These are phyloP conservation scores for Aaosphaeria pasadenensis DNA, from an alignment of 2,329 filamentous ascomycete species.

Conservation along the genomic window DNA sequence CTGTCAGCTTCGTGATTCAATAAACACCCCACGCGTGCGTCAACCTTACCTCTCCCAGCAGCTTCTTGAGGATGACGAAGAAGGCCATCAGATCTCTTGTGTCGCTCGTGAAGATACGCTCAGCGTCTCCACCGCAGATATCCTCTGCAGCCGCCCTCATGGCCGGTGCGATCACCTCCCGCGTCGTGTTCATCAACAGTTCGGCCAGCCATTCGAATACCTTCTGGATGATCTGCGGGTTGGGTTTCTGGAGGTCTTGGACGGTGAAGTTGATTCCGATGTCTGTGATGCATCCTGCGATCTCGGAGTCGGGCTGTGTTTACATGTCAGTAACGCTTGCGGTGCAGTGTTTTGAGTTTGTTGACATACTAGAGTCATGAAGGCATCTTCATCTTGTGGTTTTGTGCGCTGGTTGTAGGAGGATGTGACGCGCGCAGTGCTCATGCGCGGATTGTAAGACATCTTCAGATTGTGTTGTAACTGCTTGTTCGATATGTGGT, in stretches of 20 bases:
- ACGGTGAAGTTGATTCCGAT: slow-evolving; percentile 88
- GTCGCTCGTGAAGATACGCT: slow-evolving; percentile 74
- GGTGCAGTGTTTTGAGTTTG: neutral
- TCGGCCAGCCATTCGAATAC: slow-evolving; percentile 98
- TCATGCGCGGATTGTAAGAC: slow-evolving; percentile 52
- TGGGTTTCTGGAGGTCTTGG: slow-evolving; percentile 87
- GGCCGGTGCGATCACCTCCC: slow-evolving; percentile 88
- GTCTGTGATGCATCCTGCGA: slow-evolving; percentile 94
- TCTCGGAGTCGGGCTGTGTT: slow-evolving; percentile 67
- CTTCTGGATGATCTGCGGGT: slow-evolving; percentile 90
- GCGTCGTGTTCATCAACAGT: slow-evolving; percentile 86
- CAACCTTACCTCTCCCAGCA: slow-evolving; percentile 63
- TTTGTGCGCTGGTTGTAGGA: slow-evolving; percentile 39
- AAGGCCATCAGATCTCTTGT: slow-evolving; percentile 95
- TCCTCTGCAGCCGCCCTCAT: slow-evolving; percentile 92
- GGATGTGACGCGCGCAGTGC: slow-evolving; percentile 43
- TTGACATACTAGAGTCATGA: slow-evolving; percentile 48
- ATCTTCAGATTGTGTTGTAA: slow-evolving; percentile 19
- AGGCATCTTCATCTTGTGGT: slow-evolving; percentile 46
- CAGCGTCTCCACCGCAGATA: slow-evolving; percentile 76
- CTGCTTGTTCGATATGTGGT: neutral
- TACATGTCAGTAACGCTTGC: neutral
- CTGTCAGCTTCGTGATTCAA: slow-evolving; percentile 9
- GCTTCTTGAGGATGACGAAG: slow-evolving; percentile 75
- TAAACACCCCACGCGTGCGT: neutral